A percentile compares a stretch with the other conserved stretches of the same genome.
These are phyloP conservation scores for Eucalyptus tenuipes DNA, from an alignment of 345 rosid genomes.

Conservation along the genomic window DNA sequence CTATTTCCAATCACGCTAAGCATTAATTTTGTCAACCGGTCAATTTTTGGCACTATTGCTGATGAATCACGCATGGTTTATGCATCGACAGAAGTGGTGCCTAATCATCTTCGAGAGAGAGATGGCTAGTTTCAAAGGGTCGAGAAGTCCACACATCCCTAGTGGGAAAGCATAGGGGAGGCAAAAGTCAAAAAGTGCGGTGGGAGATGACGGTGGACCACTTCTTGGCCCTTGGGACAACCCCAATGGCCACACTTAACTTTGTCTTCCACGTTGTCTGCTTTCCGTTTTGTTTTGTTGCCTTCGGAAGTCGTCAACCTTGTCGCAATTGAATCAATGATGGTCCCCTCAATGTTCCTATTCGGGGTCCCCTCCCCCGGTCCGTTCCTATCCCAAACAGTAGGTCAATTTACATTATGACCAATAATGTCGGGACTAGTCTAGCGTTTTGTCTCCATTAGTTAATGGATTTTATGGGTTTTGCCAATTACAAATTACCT, in stretches of 20 bases:
- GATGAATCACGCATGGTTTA: not conserved
- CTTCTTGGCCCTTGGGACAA: not conserved
- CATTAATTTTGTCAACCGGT: not conserved
- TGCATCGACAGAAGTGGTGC: not conserved
- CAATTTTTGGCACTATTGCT: not conserved
- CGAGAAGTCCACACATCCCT: not conserved
- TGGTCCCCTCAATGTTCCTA: not conserved
- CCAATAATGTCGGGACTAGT: not conserved
- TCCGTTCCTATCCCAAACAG: not conserved
- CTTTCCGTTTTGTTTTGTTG: not conserved
- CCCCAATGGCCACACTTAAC: not conserved
- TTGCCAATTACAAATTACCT: not conserved
- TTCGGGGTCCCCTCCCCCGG: not conserved
- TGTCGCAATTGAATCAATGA: not conserved
- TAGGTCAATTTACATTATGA: not conserved
- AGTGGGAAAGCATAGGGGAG: not conserved
- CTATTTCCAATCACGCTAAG: not conserved
- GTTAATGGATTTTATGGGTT: not conserved
- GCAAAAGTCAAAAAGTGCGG: slow-evolving; percentile 36
- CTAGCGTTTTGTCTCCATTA: not conserved
- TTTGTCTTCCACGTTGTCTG: not conserved
- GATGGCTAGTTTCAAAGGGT: not conserved
- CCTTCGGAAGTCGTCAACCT: not conserved
- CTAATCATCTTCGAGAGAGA: not conserved
- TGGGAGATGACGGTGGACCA: not conserved